Base-by-base conservation (phyloP, 2,329 filamentous ascomycete species). In the Arthrobotrys pseudoclavata region DNA sequence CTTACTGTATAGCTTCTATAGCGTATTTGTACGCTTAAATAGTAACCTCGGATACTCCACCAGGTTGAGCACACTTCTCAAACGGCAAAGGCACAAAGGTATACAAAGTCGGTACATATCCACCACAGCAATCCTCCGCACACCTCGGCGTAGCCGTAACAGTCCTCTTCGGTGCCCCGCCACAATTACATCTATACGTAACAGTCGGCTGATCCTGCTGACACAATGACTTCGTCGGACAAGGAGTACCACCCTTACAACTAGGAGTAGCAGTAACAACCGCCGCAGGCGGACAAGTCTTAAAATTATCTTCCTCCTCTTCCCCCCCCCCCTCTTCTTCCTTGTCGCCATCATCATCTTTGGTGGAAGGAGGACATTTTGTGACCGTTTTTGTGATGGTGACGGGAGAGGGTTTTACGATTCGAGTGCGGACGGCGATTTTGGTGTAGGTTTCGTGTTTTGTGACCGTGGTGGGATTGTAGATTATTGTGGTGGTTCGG, bases 1-100 rank as follows among this genome's bases (percentile, higher is more conserved):
- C 29, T 29, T 7, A 7, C 29, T 29, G 29, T 7, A 29, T 29
- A 34, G 31, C 31, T 9, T 5, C 7, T 9, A 37, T 37, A 40
- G 15, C 9, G 13, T 5, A 40, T 13, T 12, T 3, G 2, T 2
- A 1, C 20, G 2, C 20, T 24, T 60, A 60, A 34, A 60, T 60
- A 26, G 6, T 15, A 42, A 24, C 20, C 20, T 60, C 55, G 15
- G 55, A 60, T 3, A 60, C 55, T 1, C 55, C 55, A n/a, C 3
- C 3, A 12, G 55, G 55, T 18, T 40, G 55, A 42, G n/a, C 55
- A 10, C 55, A 60, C 34, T 12, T 42, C 34, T 60, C 55, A n/a
- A 42, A 10, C 20, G 34, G 31, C 12, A 22, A 22, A n/a, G 55
- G 55, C 12, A 60, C 55, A 42, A 60, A 60, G 13, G 31, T 40